phyloP scores from a whole-genome alignment of 1,284 basidiomycete species.

The Anthracocystis walkeri region DNA sequence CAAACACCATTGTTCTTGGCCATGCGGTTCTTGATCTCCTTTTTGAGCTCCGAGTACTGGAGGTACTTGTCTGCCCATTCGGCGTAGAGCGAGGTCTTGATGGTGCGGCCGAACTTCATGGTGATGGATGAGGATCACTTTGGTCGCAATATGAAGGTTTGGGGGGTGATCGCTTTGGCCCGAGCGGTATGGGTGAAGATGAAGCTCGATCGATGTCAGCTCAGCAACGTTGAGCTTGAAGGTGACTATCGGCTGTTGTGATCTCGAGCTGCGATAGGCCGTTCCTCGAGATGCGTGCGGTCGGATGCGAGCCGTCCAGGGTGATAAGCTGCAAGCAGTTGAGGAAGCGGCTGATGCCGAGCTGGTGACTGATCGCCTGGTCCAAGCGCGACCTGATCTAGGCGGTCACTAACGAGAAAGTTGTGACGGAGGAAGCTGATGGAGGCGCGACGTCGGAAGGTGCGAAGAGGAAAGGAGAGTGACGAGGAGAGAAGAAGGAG shows the following conservation, averaged over 20 bases:
- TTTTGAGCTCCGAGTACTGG: conserved; percentile 69
- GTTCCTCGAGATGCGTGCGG: background rate
- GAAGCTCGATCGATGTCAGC: background rate
- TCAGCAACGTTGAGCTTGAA: background rate
- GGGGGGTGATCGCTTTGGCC: background rate
- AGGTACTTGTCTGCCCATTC: conserved; percentile 69
- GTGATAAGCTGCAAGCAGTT: conserved; percentile 2
- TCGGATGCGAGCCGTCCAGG: conserved; percentile 1
- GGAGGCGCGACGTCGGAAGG: conserved; percentile 4
- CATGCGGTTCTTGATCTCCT: conserved; percentile 68
- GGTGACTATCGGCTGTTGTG: background rate
- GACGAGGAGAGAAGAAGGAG: background rate
- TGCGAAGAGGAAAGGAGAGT: background rate
- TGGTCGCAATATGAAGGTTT: too few relatives aligned
- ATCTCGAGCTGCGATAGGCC: background rate
- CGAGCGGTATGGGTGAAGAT: background rate
- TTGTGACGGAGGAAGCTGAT: background rate
- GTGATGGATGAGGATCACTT: background rate
- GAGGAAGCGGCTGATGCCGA: background rate
- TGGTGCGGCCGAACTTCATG: conserved; percentile 70
- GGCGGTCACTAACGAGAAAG: background rate
- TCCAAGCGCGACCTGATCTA: background rate
- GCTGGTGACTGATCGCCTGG: background rate
- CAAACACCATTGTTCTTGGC: conserved; percentile 65
- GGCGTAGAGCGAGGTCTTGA: conserved; percentile 69